Percentiles rank a stretch among this genome's conserved stretches.
These are phyloP conservation scores for Aspergillus quadrilineatus DNA, from an alignment of 2,329 filamentous ascomycete genomes.

Conservation along the genomic window DNA sequence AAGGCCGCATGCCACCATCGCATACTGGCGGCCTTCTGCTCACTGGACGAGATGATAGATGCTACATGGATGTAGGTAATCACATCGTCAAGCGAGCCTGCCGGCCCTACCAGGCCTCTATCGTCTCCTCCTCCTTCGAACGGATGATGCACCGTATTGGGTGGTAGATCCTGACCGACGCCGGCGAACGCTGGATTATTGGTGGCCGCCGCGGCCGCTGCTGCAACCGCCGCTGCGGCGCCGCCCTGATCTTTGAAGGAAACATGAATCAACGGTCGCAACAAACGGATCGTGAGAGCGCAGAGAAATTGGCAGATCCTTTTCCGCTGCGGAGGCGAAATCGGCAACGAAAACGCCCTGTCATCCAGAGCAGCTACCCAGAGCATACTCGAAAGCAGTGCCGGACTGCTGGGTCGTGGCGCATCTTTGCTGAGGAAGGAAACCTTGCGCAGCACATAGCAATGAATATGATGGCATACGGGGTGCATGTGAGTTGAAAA, in stretches of 20 bases:
- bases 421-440: constrained; percentile 81
- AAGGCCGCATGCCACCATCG: constrained; percentile 96
- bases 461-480: constrained; percentile 84
- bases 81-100: constrained; percentile 81
- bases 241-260: constrained; percentile 53
- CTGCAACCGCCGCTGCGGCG: constrained; percentile 31
- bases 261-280: constrained; percentile 83
- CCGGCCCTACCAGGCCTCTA: constrained; percentile 48
- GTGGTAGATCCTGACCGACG: constrained; percentile 73
- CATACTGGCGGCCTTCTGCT: constrained; percentile 91
- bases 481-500: constrained; percentile 86
- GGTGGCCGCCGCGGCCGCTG: constrained; percentile 6
- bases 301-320: constrained; percentile 86
- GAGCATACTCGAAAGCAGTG: constrained; percentile 88
- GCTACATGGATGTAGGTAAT: constrained; percentile 90
- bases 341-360: constrained; percentile 82
- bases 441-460: constrained; percentile 82
- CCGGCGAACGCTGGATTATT: constrained; percentile 52
- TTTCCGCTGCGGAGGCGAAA: constrained; percentile 74
- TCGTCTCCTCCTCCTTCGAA: constrained; percentile 58
- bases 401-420: constrained; percentile 78
- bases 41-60: constrained; percentile 86
- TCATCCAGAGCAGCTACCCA: constrained; percentile 95
- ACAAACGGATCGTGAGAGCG: constrained; percentile 77
- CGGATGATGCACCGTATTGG: constrained; percentile 60